phyloP scores from a whole-genome alignment of 345 rosid species.

The Arabis hirsuta region DNA sequence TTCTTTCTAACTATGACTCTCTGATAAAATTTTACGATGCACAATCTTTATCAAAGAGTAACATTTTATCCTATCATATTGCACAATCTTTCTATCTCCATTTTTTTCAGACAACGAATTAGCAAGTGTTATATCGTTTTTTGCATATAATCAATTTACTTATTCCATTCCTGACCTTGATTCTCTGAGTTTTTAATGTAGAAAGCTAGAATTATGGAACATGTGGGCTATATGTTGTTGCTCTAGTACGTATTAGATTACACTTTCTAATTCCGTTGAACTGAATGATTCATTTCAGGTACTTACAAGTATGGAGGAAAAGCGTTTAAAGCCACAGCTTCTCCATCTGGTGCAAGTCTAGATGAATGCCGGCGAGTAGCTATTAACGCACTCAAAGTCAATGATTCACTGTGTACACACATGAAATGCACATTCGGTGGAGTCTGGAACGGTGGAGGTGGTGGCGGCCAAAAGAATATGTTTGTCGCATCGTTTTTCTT shows the following conservation, averaged over 20 bases:
- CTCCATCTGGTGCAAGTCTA: conserved; percentile 74
- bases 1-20: conserved; percentile 2
- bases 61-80: too few species aligned
- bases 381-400: conserved; percentile 80
- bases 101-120: neutral
- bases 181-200: neutral
- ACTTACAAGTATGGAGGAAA: conserved; percentile 79
- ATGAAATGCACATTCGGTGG: conserved; percentile 97
- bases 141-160: neutral
- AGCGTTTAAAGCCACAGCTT: conserved; percentile 59
- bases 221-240: neutral
- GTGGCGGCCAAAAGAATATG: conserved; percentile 92
- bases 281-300: conserved; percentile 48
- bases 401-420: conserved; percentile 78
- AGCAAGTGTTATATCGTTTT: neutral
- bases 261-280: neutral
- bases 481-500: conserved; percentile 96
- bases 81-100: conserved; percentile 1
- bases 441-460: conserved; percentile 98
- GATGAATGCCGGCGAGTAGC: conserved; percentile 76
- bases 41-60: too few species aligned
- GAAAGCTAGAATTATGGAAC: conserved; percentile 1
- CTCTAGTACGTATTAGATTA: neutral
- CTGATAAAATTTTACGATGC: neutral
- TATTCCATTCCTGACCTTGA: neutral